phyloP scores from a whole-genome alignment of 2,329 filamentous ascomycete species.

The Verticillium zaregamsianum region DNA sequence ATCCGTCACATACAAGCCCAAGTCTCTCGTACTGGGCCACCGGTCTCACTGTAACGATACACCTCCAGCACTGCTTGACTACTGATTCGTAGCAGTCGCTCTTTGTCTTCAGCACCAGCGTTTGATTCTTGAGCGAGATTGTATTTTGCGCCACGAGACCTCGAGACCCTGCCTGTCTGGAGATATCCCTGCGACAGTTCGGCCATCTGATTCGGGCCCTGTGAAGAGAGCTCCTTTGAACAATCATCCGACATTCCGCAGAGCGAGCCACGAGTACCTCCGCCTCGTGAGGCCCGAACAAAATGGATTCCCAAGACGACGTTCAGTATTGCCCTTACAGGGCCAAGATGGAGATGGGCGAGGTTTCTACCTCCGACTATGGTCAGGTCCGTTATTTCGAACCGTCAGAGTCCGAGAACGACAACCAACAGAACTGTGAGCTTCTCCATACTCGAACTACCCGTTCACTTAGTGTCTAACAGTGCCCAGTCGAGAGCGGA shows the following conservation, averaged over 20 bases:
- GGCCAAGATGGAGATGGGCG: conserved; percentile 23
- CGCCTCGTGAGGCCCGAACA: not conserved
- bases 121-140: not conserved
- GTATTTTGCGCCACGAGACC: not conserved
- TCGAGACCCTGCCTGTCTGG: not conserved
- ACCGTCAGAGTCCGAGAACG: conserved; percentile 31
- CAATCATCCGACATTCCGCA: not conserved
- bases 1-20: not conserved
- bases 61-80: not conserved
- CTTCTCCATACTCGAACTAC: not conserved
- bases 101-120: not conserved
- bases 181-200: not conserved
- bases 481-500: not conserved
- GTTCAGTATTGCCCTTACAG: conserved; percentile 35
- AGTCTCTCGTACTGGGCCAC: not conserved
- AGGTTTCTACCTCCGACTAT: conserved; percentile 38
- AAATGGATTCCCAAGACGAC: conserved; percentile 34
- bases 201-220: not conserved
- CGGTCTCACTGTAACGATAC: not conserved
- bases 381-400: conserved; percentile 37
- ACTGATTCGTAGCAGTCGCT: not conserved
- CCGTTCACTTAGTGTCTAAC: not conserved
- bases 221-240: not conserved
- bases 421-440: not conserved
- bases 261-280: not conserved